Evolutionary conservation across 306 rosid genomes (phyloP).

Genomic region (Mucuna pruriens): DNA sequence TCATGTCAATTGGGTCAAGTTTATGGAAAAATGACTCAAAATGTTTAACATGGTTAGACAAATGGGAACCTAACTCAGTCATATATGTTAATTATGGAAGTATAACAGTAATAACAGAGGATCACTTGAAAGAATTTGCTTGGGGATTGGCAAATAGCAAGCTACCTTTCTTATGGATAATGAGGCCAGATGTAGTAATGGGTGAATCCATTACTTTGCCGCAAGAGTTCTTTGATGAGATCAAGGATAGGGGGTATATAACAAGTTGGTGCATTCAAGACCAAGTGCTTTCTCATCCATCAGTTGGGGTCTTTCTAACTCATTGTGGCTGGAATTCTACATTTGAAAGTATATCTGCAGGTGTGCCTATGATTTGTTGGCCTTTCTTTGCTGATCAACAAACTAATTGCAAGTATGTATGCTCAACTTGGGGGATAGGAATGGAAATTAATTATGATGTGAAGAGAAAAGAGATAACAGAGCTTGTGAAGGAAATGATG

Average conservation of each 20-base stretch:
- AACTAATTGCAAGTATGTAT: conserved; percentile 35
- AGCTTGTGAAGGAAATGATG: conserved; percentile 6
- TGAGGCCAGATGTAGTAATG: background rate
- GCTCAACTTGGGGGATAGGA: conserved; percentile 24
- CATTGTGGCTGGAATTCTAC: conserved; percentile 10
- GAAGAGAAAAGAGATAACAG: conserved; percentile 8
- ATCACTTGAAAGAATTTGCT: background rate
- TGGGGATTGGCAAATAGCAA: background rate
- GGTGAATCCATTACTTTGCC: background rate
- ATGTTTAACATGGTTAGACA: conserved; percentile 28
- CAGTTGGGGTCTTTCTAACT: background rate
- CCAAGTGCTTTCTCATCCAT: conserved; percentile 32
- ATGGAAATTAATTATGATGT: conserved; percentile 32
- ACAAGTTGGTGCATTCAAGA: conserved; percentile 39
- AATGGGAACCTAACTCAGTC: conserved; percentile 14
- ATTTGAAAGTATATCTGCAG: background rate
- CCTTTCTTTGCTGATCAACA: conserved; percentile 44
- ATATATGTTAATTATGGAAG: conserved; percentile 39
- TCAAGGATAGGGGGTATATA: conserved; percentile 32
- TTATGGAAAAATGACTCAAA: conserved; percentile 14
- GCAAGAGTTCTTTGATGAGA: conserved; percentile 30
- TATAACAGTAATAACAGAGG: conserved; percentile 1
- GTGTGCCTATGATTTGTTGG: conserved; percentile 24
- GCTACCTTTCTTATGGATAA: background rate
- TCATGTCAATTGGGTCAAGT: background rate